Percentiles rank a stretch among this genome's conserved stretches.
Conservation (phyloP, 108 stramenopile species). For the Cylindrotheca fusiformis region DNA sequence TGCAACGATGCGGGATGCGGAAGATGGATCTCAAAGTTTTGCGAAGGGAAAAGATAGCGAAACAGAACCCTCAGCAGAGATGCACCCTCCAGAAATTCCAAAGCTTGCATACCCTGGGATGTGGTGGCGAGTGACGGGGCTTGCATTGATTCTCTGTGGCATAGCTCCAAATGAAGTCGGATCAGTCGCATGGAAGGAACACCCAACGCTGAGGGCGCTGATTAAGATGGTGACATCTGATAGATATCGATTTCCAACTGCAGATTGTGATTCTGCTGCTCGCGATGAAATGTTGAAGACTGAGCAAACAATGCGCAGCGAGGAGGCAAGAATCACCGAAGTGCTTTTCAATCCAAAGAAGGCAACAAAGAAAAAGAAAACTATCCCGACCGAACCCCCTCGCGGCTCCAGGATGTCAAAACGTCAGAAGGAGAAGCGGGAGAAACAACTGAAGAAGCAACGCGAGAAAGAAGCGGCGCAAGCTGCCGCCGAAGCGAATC, state of each 20-base stretch:
- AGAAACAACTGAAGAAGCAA: conserved; percentile 27
- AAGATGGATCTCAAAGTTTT: not conserved
- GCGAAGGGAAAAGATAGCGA: not conserved
- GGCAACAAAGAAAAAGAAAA: conserved; percentile 19
- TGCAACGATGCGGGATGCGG: not conserved
- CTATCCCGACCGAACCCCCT: conserved; percentile 6
- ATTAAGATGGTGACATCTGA: conserved; percentile 77
- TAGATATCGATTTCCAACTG: conserved; percentile 75
- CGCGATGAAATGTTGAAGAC: conserved; percentile 51
- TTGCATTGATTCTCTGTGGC: conserved; percentile 60
- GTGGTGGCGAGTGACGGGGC: conserved; percentile 75
- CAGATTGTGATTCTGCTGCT: conserved; percentile 61
- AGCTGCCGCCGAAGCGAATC: conserved; percentile 34
- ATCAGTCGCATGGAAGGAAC: conserved; percentile 45
- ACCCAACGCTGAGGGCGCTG: conserved; percentile 58
- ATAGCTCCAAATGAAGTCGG: conserved; percentile 46
- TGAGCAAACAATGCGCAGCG: conserved; percentile 49
- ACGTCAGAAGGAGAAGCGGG: conserved; percentile 51
- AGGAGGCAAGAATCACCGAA: conserved; percentile 61
- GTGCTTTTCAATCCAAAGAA: conserved; percentile 49
- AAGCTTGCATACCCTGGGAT: conserved; percentile 56
- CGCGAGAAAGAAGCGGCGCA: conserved; percentile 50
- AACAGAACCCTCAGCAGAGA: too few relatives aligned
- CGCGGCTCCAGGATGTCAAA: conserved; percentile 44
- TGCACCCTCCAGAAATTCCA: conserved; percentile 4